Conservation (phyloP, 225 moss, liverwort and hornwort genomes). For the Straminergon stramineum region DNA sequence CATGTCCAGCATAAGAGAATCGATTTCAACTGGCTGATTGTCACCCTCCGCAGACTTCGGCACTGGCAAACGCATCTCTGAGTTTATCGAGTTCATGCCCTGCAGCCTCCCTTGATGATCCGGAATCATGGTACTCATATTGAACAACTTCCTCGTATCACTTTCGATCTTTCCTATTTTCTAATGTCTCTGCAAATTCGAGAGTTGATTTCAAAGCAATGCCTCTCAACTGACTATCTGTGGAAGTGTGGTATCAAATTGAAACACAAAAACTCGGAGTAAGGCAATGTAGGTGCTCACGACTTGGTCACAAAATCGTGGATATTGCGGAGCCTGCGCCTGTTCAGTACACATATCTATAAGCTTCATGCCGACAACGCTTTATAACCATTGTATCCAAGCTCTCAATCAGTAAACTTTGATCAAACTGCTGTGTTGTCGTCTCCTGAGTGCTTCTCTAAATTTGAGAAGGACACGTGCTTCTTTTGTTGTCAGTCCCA, state of each 20-base stretch:
- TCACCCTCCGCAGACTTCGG: conserved; percentile 33
- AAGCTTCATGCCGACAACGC: conserved; percentile 1
- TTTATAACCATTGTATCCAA: neutral
- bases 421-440: conserved; percentile 14
- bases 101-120: conserved; percentile 14
- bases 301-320: neutral
- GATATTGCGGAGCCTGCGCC: neutral
- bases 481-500: neutral
- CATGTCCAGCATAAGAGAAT: conserved; percentile 37
- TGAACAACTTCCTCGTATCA: neutral
- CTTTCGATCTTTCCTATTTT: neutral
- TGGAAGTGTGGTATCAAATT: neutral
- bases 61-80: conserved; percentile 49
- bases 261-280: neutral
- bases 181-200: neutral
- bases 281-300: neutral
- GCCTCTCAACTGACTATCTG: neutral
- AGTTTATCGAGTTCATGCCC: conserved; percentile 17
- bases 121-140: conserved; percentile 8
- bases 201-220: neutral
- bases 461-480: conserved; percentile 15
- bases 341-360: neutral
- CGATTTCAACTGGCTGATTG: conserved; percentile 26
- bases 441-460: neutral
- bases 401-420: neutral